Percentiles rank a stretch among this genome's conserved stretches.
Evolutionary conservation across 345 rosid genomes (phyloP).

Genomic region (Eutrema yunnanense): DNA sequence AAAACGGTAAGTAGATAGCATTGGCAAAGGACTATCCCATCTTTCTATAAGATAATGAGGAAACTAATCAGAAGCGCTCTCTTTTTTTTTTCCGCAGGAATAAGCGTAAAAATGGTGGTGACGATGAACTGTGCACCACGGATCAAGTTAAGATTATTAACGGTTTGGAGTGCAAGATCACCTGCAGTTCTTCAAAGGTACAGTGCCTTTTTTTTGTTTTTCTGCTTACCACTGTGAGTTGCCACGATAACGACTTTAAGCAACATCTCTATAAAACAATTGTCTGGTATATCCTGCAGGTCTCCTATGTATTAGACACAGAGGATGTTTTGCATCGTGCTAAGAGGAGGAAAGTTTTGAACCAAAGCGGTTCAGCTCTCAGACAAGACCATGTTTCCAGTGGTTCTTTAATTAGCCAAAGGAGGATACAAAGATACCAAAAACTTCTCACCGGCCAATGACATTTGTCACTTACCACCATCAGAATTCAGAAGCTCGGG

Average conservation of each 20-base stretch:
- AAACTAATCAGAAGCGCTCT: conserved; percentile 5
- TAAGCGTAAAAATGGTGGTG: conserved; percentile 36
- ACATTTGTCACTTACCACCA: conserved; percentile 1
- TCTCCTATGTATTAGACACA: conserved; percentile 85
- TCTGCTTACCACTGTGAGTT: neutral
- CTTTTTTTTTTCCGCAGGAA: conserved; percentile 45
- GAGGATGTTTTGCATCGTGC: conserved; percentile 73
- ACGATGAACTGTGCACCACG: conserved; percentile 39
- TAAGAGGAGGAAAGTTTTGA: conserved; percentile 29
- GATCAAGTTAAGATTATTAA: conserved; percentile 61
- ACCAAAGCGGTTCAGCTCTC: conserved; percentile 13
- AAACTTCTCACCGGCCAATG: conserved; percentile 24
- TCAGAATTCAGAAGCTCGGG: neutral
- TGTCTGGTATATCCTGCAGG: conserved; percentile 37
- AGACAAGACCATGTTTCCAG: conserved; percentile 24
- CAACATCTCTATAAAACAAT: neutral
- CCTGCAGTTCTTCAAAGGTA: conserved; percentile 96
- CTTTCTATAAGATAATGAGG: neutral
- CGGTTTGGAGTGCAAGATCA: conserved; percentile 89
- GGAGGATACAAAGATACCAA: conserved; percentile 43
- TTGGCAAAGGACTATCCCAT: conserved; percentile 4
- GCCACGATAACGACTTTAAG: neutral
- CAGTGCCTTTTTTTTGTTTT: neutral
- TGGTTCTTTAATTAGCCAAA: conserved; percentile 34
- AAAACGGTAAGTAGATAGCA: conserved; percentile 45